phyloP scores from a whole-genome alignment of 2,329 filamentous ascomycete genomes.

The Trichoderma asperellum region DNA sequence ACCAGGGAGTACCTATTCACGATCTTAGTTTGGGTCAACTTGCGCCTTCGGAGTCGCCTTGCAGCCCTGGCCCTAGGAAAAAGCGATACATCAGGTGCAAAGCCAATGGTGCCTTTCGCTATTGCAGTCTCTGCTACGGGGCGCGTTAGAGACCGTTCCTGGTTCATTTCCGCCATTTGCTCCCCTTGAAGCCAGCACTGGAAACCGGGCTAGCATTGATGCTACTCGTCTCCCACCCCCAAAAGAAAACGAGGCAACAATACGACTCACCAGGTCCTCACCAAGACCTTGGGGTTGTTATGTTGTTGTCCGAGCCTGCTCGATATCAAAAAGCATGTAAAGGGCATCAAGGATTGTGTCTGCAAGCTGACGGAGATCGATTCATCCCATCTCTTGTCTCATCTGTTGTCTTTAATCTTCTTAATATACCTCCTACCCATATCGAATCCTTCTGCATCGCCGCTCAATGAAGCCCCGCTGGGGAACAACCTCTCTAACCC shows the following conservation, averaged over 20 bases:
- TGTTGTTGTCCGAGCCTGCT: neutral
- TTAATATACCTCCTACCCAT: neutral
- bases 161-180: neutral
- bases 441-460: constrained; percentile 3
- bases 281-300: constrained; percentile 3
- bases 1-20: neutral
- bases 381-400: constrained; percentile 17
- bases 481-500: neutral
- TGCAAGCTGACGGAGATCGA: neutral
- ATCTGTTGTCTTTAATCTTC: neutral
- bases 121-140: neutral
- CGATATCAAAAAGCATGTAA: neutral
- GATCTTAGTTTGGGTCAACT: neutral
- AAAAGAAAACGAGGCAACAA: neutral
- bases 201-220: neutral
- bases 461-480: neutral
- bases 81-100: neutral
- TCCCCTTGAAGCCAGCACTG: neutral
- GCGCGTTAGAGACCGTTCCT: neutral
- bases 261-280: neutral
- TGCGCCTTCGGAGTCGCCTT: neutral
- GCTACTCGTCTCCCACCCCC: neutral
- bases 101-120: neutral
- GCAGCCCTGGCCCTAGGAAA: neutral
- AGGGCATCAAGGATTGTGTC: neutral